Conservation (phyloP, 148 eudicot species). For the Nyssa sinensis region DNA sequence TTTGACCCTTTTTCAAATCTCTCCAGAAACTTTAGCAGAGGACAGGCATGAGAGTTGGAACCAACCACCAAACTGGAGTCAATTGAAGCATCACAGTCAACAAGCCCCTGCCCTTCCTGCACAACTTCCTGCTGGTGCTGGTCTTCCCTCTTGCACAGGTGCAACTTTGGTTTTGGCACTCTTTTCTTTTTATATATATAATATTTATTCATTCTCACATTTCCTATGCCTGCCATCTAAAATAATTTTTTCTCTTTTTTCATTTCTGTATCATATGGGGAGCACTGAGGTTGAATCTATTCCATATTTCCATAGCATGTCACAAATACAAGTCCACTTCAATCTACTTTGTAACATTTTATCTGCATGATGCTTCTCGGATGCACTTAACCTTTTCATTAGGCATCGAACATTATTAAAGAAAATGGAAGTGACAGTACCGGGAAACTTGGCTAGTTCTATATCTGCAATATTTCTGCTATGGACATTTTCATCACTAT, state of each 20-base stretch:
- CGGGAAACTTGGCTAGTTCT: too few relatives aligned
- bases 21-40: slow-evolving; percentile 56
- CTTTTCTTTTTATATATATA: not conserved
- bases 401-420: too few relatives aligned
- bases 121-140: slow-evolving; percentile 79
- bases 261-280: not conserved
- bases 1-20: slow-evolving; percentile 7
- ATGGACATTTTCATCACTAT: too few relatives aligned
- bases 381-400: too few relatives aligned
- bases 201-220: not conserved
- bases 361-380: too few relatives aligned
- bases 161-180: slow-evolving; percentile 3
- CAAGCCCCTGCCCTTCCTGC: slow-evolving; percentile 42
- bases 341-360: too few relatives aligned
- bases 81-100: slow-evolving; percentile 39
- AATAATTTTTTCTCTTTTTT: too few relatives aligned
- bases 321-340: too few relatives aligned
- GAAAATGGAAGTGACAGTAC: too few relatives aligned
- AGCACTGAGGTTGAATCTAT: not conserved
- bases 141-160: slow-evolving; percentile 85
- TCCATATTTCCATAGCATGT: too few relatives aligned
- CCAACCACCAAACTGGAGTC: slow-evolving; percentile 38
- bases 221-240: not conserved
- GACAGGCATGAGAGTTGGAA: slow-evolving; percentile 52
- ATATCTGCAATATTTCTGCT: too few relatives aligned